Evolutionary conservation across 1,284 basidiomycete genomes (phyloP).

Genomic region (Pterulicium gracile): DNA sequence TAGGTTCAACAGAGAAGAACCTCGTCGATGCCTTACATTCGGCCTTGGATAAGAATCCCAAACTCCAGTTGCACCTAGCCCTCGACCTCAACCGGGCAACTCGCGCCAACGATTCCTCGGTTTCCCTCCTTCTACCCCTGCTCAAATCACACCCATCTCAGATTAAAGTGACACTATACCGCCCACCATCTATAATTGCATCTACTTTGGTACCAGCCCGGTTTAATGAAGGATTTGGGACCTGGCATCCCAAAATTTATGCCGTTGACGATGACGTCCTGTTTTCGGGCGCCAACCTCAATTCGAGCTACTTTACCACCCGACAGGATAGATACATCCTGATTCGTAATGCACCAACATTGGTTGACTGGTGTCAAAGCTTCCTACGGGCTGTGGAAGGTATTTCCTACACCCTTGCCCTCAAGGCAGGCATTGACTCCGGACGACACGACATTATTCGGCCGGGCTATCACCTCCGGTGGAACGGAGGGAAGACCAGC

Average conservation of each 20-base stretch:
- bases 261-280: conserved; percentile 88
- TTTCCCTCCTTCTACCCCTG: conserved; percentile 47
- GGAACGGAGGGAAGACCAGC: not conserved
- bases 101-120: conserved; percentile 62
- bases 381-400: not conserved
- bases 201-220: conserved; percentile 78
- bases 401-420: not conserved
- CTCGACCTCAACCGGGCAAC: conserved; percentile 91
- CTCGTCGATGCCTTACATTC: conserved; percentile 50
- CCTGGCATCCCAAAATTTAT: conserved; percentile 97
- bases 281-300: conserved; percentile 94
- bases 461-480: not conserved
- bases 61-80: conserved; percentile 64
- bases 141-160: conserved; percentile 62
- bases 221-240: conserved; percentile 97
- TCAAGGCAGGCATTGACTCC: not conserved
- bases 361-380: not conserved
- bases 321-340: conserved; percentile 91
- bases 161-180: conserved; percentile 73
- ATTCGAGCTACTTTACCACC: conserved; percentile 89
- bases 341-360: conserved; percentile 27
- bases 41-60: conserved; percentile 48
- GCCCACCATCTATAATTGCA: conserved; percentile 78
- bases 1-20: conserved; percentile 59
- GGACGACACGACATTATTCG: not conserved